phyloP scores from a whole-genome alignment of 2,329 filamentous ascomycete genomes.

The Fusarium algeriense region DNA sequence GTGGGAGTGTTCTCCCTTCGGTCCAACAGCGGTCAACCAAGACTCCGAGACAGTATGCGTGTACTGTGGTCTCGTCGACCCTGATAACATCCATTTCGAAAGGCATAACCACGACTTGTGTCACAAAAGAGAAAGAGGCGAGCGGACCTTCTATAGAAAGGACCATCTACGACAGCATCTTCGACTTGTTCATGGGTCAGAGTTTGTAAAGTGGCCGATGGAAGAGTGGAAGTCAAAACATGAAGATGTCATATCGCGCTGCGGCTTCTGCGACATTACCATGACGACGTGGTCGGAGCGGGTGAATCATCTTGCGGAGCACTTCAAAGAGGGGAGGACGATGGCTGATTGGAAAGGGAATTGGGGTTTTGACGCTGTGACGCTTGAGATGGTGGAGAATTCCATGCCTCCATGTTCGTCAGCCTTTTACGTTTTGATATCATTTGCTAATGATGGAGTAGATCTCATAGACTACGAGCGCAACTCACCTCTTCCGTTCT shows the following conservation, averaged over 20 bases:
- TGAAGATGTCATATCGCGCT: conserved; percentile 54
- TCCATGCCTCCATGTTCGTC: conserved; percentile 57
- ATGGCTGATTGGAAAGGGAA: conserved; percentile 61
- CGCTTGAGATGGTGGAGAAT: conserved; percentile 55
- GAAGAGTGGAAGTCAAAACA: conserved; percentile 54
- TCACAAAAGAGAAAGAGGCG: conserved; percentile 48
- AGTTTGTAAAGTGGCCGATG: conserved; percentile 60
- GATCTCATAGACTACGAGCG: conserved; percentile 38
- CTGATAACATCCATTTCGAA: conserved; percentile 51
- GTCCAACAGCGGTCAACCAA: conserved; percentile 55
- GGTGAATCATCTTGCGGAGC: conserved; percentile 56
- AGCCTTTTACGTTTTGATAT: no score
- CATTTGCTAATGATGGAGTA: rapidly evolving
- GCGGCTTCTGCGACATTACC: conserved; percentile 55
- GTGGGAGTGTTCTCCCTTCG: conserved; percentile 59
- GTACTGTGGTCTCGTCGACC: conserved; percentile 53
- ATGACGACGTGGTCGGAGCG: conserved; percentile 55
- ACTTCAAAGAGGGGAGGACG: conserved; percentile 56
- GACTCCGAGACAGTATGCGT: conserved; percentile 52
- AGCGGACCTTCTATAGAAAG: conserved; percentile 59
- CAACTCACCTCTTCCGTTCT: conserved; percentile 41
- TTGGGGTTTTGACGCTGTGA: conserved; percentile 55
- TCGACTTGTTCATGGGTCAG: conserved; percentile 56
- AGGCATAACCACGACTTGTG: conserved; percentile 59
- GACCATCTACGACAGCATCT: conserved; percentile 60